A percentile compares a stretch with the other conserved stretches of the same genome.
These are phyloP conservation scores for Aquilaria yunnanensis DNA, from an alignment of 345 rosid genomes.

Conservation along the genomic window DNA sequence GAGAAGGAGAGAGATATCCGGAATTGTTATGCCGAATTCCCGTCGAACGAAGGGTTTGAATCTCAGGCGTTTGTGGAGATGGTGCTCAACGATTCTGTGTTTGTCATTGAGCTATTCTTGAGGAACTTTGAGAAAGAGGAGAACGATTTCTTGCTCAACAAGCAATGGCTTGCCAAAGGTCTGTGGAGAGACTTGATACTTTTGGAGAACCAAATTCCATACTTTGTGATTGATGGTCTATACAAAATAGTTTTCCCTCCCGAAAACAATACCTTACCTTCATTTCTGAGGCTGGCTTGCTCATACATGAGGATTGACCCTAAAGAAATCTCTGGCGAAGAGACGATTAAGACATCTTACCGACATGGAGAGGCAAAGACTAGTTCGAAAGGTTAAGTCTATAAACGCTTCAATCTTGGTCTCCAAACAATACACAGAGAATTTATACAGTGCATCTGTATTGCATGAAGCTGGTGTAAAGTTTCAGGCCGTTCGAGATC, in stretches of 20 bases:
- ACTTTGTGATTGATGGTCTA: neutral
- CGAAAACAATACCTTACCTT: neutral
- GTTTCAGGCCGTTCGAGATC: neutral
- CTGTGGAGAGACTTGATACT: neutral
- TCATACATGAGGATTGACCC: neutral
- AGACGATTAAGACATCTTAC: no score
- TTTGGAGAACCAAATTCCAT: constrained; percentile 9
- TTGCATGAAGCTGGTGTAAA: constrained; percentile 7
- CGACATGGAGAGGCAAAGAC: no score
- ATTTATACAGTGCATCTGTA: neutral
- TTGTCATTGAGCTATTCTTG: neutral
- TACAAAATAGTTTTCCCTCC: neutral
- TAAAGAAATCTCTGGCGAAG: no score
- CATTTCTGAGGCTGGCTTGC: neutral
- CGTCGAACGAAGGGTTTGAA: neutral
- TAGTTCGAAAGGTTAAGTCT: no score
- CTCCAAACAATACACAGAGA: fast-evolving
- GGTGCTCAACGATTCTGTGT: neutral
- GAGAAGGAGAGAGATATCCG: neutral
- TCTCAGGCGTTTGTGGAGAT: neutral
- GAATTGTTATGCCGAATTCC: neutral
- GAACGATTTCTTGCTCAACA: neutral
- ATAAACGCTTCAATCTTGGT: neutral
- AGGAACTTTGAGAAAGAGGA: neutral
- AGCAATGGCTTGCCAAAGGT: neutral